Percentiles rank a stretch among this genome's conserved stretches.
phyloP scores from a whole-genome alignment of 2,329 filamentous ascomycete species.

The Thielaviopsis euricoi region DNA sequence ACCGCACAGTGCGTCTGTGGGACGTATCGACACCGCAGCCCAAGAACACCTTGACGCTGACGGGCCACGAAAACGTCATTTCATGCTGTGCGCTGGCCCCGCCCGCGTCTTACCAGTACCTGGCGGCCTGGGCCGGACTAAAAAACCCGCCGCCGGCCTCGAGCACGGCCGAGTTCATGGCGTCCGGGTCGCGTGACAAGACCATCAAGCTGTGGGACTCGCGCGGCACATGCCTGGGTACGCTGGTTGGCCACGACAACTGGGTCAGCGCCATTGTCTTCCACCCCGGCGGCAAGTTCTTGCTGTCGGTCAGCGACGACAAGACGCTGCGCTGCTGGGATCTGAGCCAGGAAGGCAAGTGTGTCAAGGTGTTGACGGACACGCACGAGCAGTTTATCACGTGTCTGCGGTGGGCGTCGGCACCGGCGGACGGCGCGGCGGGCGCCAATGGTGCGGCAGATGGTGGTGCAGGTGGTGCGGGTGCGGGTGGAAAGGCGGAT shows the following conservation, averaged over 20 bases:
- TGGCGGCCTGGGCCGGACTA: constrained; percentile 61
- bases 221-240: constrained; percentile 70
- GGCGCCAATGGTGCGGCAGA: constrained; percentile 20
- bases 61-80: constrained; percentile 74
- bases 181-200: constrained; percentile 80
- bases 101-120: constrained; percentile 56
- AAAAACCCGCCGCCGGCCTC: constrained; percentile 63
- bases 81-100: constrained; percentile 82
- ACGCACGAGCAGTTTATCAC: constrained; percentile 74
- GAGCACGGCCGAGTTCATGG: constrained; percentile 72
- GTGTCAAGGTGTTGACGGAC: constrained; percentile 65
- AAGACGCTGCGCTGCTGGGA: constrained; percentile 93
- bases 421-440: constrained; percentile 24
- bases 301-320: constrained; percentile 75
- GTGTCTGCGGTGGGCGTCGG: constrained; percentile 76
- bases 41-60: constrained; percentile 62
- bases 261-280: constrained; percentile 81
- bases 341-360: constrained; percentile 73
- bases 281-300: constrained; percentile 81
- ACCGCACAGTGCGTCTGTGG: constrained; percentile 71
- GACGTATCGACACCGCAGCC: constrained; percentile 50
- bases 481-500: constrained; percentile 21
- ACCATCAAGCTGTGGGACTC: constrained; percentile 80
- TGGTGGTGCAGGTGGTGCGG: constrained; percentile 24
- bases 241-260: constrained; percentile 77